Conservation (phyloP, 352 stramenopile species). For the Thalassiosira livingstoniorum region DNA sequence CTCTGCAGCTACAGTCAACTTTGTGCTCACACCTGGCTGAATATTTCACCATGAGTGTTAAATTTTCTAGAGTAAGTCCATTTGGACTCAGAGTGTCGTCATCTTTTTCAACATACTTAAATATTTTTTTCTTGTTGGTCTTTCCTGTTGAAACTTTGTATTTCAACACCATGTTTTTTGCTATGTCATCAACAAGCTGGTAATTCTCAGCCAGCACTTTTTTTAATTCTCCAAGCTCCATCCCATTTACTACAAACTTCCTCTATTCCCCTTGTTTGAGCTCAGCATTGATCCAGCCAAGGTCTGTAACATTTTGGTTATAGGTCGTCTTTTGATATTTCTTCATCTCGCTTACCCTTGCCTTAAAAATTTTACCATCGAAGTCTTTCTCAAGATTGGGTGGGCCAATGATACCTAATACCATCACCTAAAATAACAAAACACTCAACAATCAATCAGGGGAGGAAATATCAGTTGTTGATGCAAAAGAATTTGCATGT, state of each 20-base stretch:
- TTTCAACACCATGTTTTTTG: background rate
- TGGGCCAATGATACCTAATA: slow-evolving; percentile 14
- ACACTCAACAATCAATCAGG: background rate
- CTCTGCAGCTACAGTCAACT: slow-evolving; percentile 33
- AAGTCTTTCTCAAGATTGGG: slow-evolving; percentile 11
- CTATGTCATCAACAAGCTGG: background rate
- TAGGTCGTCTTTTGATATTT: slow-evolving; percentile 11
- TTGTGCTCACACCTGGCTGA: slow-evolving; percentile 5
- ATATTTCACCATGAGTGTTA: background rate
- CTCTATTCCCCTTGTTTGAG: slow-evolving; percentile 24
- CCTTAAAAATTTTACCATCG: slow-evolving; percentile 29
- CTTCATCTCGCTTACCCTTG: background rate
- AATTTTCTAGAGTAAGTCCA: background rate
- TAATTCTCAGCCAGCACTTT: background rate
- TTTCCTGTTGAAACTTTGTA: background rate
- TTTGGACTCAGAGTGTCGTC: background rate
- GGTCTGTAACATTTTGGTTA: slow-evolving; percentile 22
- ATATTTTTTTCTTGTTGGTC: background rate
- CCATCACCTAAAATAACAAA: slow-evolving; percentile 21
- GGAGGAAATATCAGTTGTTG: background rate
- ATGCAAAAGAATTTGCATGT: background rate
- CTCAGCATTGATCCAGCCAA: background rate
- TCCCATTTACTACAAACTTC: background rate
- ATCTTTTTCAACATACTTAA: slow-evolving; percentile 7
- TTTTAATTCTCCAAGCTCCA: slow-evolving; percentile 5